phyloP scores from a whole-genome alignment of 495 filamentous ascomycete genomes.

The Amphirosellinia nigrospora region DNA sequence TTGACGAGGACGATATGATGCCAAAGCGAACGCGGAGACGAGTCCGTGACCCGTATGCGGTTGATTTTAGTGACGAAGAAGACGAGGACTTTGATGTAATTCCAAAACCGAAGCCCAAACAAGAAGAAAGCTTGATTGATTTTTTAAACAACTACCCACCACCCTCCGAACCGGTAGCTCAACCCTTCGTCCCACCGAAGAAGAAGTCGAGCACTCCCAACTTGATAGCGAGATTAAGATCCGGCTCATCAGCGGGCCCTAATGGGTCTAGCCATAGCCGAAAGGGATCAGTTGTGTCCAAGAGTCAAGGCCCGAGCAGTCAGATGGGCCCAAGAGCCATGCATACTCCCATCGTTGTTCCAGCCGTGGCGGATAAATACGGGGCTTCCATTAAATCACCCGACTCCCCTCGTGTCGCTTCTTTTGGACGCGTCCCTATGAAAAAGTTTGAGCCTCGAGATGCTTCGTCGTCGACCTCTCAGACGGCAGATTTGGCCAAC shows the following conservation, averaged over 20 bases:
- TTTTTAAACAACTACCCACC: conserved; percentile 87
- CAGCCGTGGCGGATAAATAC: conserved; percentile 34
- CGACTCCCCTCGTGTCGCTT: conserved; percentile 26
- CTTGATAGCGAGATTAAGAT: conserved; percentile 65
- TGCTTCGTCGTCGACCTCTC: conserved; percentile 44
- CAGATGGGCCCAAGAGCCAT: conserved; percentile 41
- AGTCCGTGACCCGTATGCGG: conserved; percentile 87
- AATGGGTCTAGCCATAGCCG: conserved; percentile 32
- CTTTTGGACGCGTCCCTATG: conserved; percentile 49
- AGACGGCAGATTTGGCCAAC: conserved; percentile 77
- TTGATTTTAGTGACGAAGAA: conserved; percentile 83
- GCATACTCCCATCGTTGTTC: conserved; percentile 57
- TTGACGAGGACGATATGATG: conserved; percentile 56
- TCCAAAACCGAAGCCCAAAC: conserved; percentile 44
- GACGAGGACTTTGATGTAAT: conserved; percentile 55
- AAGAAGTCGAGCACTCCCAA: conserved; percentile 66
- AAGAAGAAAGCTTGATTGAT: conserved; percentile 82
- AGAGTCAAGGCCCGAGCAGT: conserved; percentile 41
- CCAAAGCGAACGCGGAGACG: conserved; percentile 74
- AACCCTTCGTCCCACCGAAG: conserved; percentile 55
- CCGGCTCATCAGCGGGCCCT: conserved; percentile 50
- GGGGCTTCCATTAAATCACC: conserved; percentile 30
- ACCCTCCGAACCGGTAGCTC: conserved; percentile 59
- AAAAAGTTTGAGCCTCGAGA: conserved; percentile 62
- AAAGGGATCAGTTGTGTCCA: conserved; percentile 39